These are phyloP conservation scores for Lagenidium sp. DNA, from an alignment of 352 stramenopile species.

Conservation along the genomic window DNA sequence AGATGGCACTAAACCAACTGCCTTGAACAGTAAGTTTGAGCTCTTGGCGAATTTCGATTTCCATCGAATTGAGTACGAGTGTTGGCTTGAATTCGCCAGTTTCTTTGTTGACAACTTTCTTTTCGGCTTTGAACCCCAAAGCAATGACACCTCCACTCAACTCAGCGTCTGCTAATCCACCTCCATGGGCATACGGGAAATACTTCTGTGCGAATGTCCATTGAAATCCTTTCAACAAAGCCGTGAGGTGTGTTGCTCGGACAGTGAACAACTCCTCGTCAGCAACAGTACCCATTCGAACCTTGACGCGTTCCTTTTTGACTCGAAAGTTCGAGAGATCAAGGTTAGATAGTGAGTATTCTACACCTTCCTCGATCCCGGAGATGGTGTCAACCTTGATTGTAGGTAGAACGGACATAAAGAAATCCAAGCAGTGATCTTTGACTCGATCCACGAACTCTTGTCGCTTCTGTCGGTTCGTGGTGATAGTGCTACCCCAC, in stretches of 20 bases:
- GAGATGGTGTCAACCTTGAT: constrained; percentile 80
- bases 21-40: constrained; percentile 76
- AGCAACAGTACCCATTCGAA: constrained; percentile 68
- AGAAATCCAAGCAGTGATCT: constrained; percentile 79
- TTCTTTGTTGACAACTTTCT: constrained; percentile 37
- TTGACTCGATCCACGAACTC: constrained; percentile 76
- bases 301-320: constrained; percentile 80
- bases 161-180: constrained; percentile 58
- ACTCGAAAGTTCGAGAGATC: constrained; percentile 79
- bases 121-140: constrained; percentile 79
- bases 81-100: constrained; percentile 60
- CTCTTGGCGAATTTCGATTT: constrained; percentile 77
- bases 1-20: constrained; percentile 81
- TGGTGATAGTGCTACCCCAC: constrained; percentile 54
- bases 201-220: constrained; percentile 84
- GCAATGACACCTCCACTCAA: constrained; percentile 66
- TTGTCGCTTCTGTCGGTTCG: constrained; percentile 57
- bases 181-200: constrained; percentile 82
- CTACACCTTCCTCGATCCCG: constrained; percentile 63
- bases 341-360: constrained; percentile 69
- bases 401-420: constrained; percentile 74
- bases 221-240: constrained; percentile 71
- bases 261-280: constrained; percentile 80
- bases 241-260: constrained; percentile 61
- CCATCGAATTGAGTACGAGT: constrained; percentile 75